phyloP scores from a whole-genome alignment of 1,139 yeast species.

The Suhomyces guaymorum region DNA sequence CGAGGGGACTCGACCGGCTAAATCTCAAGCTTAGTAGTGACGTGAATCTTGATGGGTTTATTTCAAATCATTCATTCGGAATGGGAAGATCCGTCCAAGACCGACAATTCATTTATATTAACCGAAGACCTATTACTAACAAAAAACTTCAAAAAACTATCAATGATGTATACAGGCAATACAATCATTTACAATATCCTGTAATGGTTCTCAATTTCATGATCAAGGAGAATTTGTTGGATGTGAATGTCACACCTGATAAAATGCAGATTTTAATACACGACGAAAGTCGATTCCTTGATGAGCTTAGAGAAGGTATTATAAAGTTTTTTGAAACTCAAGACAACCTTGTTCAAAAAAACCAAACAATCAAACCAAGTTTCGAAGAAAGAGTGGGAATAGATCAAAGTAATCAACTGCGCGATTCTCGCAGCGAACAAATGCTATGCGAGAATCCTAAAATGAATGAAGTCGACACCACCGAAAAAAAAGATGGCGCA shows the following conservation, averaged over 20 bases:
- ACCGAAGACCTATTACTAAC: constrained; percentile 70
- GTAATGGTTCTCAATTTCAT: constrained; percentile 63
- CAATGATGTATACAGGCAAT: constrained; percentile 71
- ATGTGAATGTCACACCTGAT: constrained; percentile 90
- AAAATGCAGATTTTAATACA: constrained; percentile 73
- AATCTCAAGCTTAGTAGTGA: constrained; percentile 26
- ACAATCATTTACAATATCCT: constrained; percentile 75
- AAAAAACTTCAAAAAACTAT: constrained; percentile 58
- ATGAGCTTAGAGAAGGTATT: constrained; percentile 45
- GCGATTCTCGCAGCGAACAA: no score
- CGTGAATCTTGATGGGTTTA: constrained; percentile 53
- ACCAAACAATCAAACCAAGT: constrained; percentile 6
- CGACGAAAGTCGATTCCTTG: constrained; percentile 58
- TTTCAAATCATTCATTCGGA: constrained; percentile 79
- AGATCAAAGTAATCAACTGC: no score
- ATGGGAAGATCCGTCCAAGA: constrained; percentile 64
- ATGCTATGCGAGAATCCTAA: no score
- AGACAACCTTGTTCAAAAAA: constrained; percentile 47
- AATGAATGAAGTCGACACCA: no score
- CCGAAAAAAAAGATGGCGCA: no score
- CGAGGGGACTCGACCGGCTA: constrained; percentile 56
- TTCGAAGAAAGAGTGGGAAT: neutral
- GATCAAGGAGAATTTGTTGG: constrained; percentile 56
- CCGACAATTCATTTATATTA: constrained; percentile 72
- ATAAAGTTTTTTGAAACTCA: constrained; percentile 45